Evolutionary conservation across 345 rosid species (phyloP), one percentile per base, ranked within the genome.

Genomic region (Geranium rotundifolium): DNA sequence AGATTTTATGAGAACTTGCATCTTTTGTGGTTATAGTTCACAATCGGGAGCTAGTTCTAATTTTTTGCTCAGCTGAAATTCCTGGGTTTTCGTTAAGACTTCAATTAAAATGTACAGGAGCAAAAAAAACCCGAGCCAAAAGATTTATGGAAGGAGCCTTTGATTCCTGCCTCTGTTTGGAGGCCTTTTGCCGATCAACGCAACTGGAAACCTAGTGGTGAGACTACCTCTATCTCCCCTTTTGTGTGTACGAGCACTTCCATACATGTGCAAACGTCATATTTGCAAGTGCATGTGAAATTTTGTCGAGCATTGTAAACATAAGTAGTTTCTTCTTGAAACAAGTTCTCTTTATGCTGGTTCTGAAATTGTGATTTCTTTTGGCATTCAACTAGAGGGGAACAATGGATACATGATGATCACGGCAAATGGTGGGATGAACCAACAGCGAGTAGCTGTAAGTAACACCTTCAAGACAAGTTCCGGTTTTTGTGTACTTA

Each of bases 371-470:
- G 50, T 41, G 10, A 41, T 41, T 41, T 41, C n/a, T n/a, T n/a
- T 41, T 41, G 50, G 10, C 50, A 41, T 41, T 41, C 7, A 6
- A 41, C 50, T 41, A 90, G 99, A 79, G 61, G 95, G 90, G 52
- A 84, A 75, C 52, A 93, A 88, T 58, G 99, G 99, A 74, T 93
- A 90, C 75, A 80, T 93, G 63, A 67, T 85, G 84, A 73, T 90
- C 63, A 93, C 99, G 66, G 97, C 97, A 68, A 93, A 93, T 81
- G 99, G 99, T 65, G 99, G 99, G 19, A 83, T 93, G 50, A 93
- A 86, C 73, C 99, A 93, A 84, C 99, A 90, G 71, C 74, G 97
- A 69, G 99, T 93, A 17, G 96, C 99, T 69, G 99, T 90, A 82
- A 86, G 96, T 70, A 57, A 50, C 76, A n/a, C 63, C 19, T 7